Evolutionary conservation across 352 stramenopile species (phyloP), one percentile per base, ranked within the genome.

Genomic region (Globisporangium canariense): DNA sequence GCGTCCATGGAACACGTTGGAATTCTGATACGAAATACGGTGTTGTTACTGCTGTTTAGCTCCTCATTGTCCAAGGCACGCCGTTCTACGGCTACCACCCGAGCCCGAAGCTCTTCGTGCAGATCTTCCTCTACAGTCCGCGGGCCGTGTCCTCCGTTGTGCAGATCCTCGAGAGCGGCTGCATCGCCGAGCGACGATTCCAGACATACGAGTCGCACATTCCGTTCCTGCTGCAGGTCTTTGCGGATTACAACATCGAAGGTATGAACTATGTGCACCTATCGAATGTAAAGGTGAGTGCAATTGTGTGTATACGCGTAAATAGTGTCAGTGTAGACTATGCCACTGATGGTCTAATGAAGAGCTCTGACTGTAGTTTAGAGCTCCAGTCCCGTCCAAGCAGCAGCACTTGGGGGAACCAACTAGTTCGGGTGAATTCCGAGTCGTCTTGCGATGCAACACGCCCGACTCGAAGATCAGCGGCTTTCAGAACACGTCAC

Each of bases 221-320:
- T 11, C 88, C 88, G 30, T 97, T 96, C 61, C 58, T 96, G 7
- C 66, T 97, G 25, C 91, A 96, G 82, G 76, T 94, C 5, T 97
- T 97, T 76, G 87, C 90, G 1, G 91, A 97, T 67, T 96, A 97
- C 74, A 92, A 94, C 43, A 95, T 97, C 36, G 89, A 96, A 79
- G 91, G 91, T n/a, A 97, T 97, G 88, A 96, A 92, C 66, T 75
- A 77, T 10, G 65, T 97, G 22, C 78, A 86, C 57, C 67, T 97
- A 16, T 73, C 73, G 25, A 81, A 93, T 43, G 73, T 84, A 41
- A 92, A 86, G 68, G 80, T 91, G 68, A 34, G 62, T 54, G n/a
- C 13, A n/a, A 9, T 14, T 60, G 20, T 18, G 46, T 47, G 6
- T 22, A 13, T 36, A 28, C 13, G 22, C 30, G 28, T 3, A 9